Conservation (phyloP, 2,329 filamentous ascomycete genomes). For the Diplodia corticola region DNA sequence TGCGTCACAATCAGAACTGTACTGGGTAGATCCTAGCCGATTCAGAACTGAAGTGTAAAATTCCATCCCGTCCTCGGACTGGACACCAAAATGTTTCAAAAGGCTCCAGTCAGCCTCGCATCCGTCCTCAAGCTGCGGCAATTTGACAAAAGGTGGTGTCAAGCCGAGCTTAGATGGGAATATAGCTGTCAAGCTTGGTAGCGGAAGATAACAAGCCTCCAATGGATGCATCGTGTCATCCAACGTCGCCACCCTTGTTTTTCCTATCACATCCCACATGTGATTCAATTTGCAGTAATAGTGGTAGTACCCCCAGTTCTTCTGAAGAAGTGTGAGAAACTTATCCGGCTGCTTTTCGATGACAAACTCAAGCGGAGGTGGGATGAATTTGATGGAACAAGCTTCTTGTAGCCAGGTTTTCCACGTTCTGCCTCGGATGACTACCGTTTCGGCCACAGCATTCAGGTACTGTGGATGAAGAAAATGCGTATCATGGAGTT, state of each 20-base stretch:
- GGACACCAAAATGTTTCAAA: background rate
- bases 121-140: background rate
- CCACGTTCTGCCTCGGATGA: background rate
- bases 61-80: background rate
- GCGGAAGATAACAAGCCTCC: background rate
- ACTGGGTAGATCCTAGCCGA: no score
- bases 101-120: background rate
- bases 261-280: background rate
- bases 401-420: background rate
- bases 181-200: background rate
- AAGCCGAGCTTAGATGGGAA: background rate
- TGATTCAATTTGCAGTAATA: background rate
- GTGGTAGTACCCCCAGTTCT: background rate
- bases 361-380: background rate
- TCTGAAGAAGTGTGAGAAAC: background rate
- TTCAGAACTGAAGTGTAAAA: background rate
- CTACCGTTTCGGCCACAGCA: background rate
- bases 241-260: background rate
- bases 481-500: background rate
- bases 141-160: background rate
- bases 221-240: background rate
- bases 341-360: background rate
- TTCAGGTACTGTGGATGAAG: background rate
- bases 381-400: background rate
- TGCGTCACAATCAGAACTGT: no score